Base-by-base conservation (phyloP, 495 filamentous ascomycete genomes). In the Daldinia bambusicola region DNA sequence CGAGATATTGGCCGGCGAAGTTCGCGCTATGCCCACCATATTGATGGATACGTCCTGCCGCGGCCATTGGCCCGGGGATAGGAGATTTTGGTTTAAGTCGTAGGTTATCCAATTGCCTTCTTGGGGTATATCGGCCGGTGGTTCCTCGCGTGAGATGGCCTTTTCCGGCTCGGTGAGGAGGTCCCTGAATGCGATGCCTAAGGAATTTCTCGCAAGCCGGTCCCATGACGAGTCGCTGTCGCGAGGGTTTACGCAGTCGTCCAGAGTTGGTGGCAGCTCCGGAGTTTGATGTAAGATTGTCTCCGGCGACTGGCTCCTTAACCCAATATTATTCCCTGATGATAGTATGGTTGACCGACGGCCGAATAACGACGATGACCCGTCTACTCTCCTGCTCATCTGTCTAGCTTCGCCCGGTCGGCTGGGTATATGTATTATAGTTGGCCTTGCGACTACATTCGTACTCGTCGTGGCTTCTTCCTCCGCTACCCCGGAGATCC, bases 151-250 rank as follows among this genome's bases (percentile, higher is more conserved):
- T 30, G 59, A 37, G 6, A 38, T 5, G 13, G 36, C 43, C 12
- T 31, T 56, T 14, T 58, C 53, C 18, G 67, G 53, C 59, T 71
- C 68, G 32, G 63, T 70, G 8, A 72, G 41, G 8, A 77, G 66
- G 13, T 80, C 77, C 40, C 69, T 67, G 55, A 79, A 81, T n/a
- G 74, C 74, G 32, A 82, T 79, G 6, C 77, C 77, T 2, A 80
- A 66, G 9, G 75, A 76, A 55, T 77, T 75, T 31, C 69, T 69
- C 13, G 63, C 63, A 14, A 59, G 14, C 30, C 48, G 67, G 55
- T 74, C 74, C 73, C 75, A 74, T 37, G 71, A 67, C 4, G 57
- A 31, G 16, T 72, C 67, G 52, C 63, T 56, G 32, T 67, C 50
- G 5, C 32, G 51, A 40, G 38, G 56, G 36, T 50, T 20, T 14